phyloP scores from a whole-genome alignment of 371 early-diverging fungal genomes.

The Amoeboradix gromovi region DNA sequence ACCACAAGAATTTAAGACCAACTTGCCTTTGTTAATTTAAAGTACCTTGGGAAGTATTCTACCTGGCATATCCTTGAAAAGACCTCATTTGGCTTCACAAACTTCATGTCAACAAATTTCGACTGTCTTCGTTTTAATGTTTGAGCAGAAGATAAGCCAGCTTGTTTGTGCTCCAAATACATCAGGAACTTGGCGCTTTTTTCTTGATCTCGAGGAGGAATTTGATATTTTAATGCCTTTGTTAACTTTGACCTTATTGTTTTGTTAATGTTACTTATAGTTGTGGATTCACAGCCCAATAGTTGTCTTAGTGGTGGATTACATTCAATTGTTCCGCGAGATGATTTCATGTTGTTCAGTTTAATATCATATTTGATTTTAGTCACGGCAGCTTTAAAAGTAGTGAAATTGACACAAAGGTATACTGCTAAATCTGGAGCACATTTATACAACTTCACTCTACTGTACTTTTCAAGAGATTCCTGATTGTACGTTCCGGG shows the following conservation, averaged over 20 bases:
- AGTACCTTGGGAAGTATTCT: neutral
- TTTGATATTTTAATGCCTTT: neutral
- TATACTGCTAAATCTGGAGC: neutral
- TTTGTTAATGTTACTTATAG: neutral
- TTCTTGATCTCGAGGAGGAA: neutral
- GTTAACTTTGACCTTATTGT: neutral
- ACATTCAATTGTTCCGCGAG: neutral
- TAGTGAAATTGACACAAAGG: neutral
- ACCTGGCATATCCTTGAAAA: neutral
- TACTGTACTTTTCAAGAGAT: neutral
- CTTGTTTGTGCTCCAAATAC: too few species aligned
- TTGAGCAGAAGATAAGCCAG: too few species aligned
- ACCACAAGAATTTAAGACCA: neutral
- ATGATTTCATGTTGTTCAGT: neutral
- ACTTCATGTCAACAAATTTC: neutral
- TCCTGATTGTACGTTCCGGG: too few species aligned
- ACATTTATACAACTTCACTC: neutral
- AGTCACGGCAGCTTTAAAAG: neutral
- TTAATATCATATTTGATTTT: neutral
- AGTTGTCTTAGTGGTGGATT: neutral
- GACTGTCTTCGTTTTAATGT: too few species aligned
- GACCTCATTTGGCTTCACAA: neutral
- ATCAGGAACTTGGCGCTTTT: neutral
- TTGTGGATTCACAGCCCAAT: neutral
- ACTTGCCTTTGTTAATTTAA: neutral